Conservation (phyloP, 2,329 filamentous ascomycete species). For the Sodiomyces alkalinus region DNA sequence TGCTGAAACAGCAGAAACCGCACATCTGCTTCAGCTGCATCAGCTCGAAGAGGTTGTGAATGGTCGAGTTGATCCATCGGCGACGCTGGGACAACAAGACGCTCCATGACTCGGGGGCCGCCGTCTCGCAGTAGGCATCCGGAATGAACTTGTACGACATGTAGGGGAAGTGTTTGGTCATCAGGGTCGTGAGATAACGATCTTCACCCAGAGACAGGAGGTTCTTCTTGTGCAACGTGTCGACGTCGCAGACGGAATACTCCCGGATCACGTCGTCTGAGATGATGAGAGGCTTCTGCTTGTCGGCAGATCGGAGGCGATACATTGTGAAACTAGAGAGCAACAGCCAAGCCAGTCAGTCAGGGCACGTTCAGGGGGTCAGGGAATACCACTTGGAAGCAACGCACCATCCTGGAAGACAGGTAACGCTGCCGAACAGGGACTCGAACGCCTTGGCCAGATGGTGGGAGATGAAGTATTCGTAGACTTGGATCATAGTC, state of each 20-base stretch:
- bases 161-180: constrained; percentile 92
- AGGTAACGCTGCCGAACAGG: constrained; percentile 93
- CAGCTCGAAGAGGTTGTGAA: constrained; percentile 89
- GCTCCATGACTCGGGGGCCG: constrained; percentile 85
- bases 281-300: constrained; percentile 87
- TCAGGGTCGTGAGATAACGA: constrained; percentile 90
- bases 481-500: constrained; percentile 99
- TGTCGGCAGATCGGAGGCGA: constrained; percentile 82
- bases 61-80: constrained; percentile 98
- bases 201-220: constrained; percentile 86
- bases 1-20: constrained; percentile 97
- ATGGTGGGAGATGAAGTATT: constrained; percentile 98
- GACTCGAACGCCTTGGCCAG: constrained; percentile 95
- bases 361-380: no score
- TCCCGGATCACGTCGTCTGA: constrained; percentile 76
- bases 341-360: constrained; percentile 12
- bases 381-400: no score
- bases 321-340: constrained; percentile 89
- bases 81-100: constrained; percentile 94
- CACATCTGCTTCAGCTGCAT: constrained; percentile 87
- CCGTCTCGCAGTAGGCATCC: constrained; percentile 84
- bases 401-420: constrained; percentile 94
- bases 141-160: constrained; percentile 96
- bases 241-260: constrained; percentile 77
- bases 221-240: constrained; percentile 96